Base-by-base conservation (phyloP, 331 rosid species). In the Pyrus hybrid region DNA sequence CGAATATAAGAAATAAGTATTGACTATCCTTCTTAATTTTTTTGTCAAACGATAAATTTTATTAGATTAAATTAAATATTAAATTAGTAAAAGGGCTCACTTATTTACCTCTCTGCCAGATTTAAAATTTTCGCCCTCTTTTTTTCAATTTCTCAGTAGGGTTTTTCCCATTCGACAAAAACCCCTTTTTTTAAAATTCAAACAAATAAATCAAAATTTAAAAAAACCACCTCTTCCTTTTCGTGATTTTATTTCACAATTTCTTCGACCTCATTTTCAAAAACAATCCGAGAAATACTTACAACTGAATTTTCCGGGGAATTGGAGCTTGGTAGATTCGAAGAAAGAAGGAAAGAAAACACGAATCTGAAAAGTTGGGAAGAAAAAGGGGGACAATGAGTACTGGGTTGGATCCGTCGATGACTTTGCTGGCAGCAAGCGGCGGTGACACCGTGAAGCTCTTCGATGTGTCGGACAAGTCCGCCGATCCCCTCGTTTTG, bases 381-480 rank as follows among this genome's bases (percentile, higher is more conserved):
- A 26, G 8, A 45, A 45, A 70, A 32, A 53, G 64, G 68, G 43
- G 25, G 6, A 65, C 78, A 73, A 77, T 80, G 86, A 71, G 25
- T 73, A 75, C 78, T 20, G 64, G 66, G 28, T 26, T 67, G 60
- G 97, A 90, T 94, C 97, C 89, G 12, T 87, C 95, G 73, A 85
- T 84, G 89, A 84, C 97, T 56, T 84, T 92, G 53, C 77, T 94
- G 81, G 97, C 97, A 22, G 90, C 93, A 25, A 86, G 97, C 79
- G 97, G 97, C 26, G 97, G 99, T 32, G 97, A 94, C 84, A 92
- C 97, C 57, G 93, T 92, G 41, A 92, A 92, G 83, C 89, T 94
- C 26, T 94, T 94, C 78, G 99, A 94, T 80, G 89, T 90, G 18
- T 90, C 97, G 22, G 90, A 83, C 30, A 88, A 90, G 86, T 80